Evolutionary conservation across 1,284 basidiomycete genomes (phyloP).

Genomic region (Mrakiaceae sp.): DNA sequence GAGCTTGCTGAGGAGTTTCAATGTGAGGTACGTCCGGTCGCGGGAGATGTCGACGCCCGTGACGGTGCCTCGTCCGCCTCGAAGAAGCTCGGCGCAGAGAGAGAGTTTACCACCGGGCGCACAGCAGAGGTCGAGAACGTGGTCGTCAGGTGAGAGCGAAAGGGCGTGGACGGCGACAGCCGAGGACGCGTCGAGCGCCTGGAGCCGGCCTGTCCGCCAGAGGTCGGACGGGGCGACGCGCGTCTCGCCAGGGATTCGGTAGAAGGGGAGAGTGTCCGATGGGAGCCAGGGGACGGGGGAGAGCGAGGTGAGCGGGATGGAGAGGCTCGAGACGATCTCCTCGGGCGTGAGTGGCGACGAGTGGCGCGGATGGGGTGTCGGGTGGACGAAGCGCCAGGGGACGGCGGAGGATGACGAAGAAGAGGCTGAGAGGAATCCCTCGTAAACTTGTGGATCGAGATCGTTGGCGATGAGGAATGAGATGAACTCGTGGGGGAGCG

Average conservation of each 20-base stretch:
- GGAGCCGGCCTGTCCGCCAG: constrained; percentile 3
- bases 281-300: constrained; percentile 9
- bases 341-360: neutral
- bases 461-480: constrained; percentile 7
- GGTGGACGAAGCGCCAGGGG: constrained; percentile 15
- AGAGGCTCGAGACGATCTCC: constrained; percentile 1
- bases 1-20: neutral
- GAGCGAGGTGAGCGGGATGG: neutral
- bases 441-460: constrained; percentile 1
- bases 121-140: constrained; percentile 16
- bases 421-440: neutral
- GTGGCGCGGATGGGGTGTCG: neutral
- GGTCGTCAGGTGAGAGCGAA: constrained; percentile 4
- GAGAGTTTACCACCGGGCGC: constrained; percentile 15
- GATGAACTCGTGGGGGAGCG: constrained; percentile 12
- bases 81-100: constrained; percentile 1
- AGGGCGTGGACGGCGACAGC: constrained; percentile 16
- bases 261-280: constrained; percentile 1
- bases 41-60: constrained; percentile 11
- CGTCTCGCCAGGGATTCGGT: constrained; percentile 5
- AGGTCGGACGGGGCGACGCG: neutral
- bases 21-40: neutral
- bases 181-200: constrained; percentile 16
- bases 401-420: neutral
- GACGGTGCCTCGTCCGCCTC: constrained; percentile 10